These are phyloP conservation scores for Rhodotorula kratochvilovae DNA, from an alignment of 768 basidiomycete genomes.

Conservation along the genomic window DNA sequence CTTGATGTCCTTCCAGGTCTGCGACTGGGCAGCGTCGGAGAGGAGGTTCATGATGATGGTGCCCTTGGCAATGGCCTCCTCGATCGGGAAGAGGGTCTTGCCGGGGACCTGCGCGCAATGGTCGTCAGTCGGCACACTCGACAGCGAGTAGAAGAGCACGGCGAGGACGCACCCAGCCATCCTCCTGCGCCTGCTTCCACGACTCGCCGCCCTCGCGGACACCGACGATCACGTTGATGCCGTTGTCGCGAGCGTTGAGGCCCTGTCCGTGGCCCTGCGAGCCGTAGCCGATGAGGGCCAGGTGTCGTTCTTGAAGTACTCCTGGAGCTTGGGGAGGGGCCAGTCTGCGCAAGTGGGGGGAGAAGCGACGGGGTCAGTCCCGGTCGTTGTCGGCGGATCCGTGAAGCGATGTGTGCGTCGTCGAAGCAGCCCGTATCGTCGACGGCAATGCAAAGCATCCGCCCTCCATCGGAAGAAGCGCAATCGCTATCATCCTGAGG, in stretches of 20 bases:
- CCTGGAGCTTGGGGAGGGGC: conserved; percentile 95
- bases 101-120: conserved; percentile 68
- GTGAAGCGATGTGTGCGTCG: too few species aligned
- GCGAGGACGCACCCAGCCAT: conserved; percentile 77
- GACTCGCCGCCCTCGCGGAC: conserved; percentile 94
- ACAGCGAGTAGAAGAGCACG: not conserved
- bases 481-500: not conserved
- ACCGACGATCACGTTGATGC: conserved; percentile 96
- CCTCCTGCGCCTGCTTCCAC: conserved; percentile 90
- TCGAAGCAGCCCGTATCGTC: too few species aligned
- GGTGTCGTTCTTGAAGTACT: conserved; percentile 99
- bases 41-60: conserved; percentile 99
- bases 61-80: conserved; percentile 90
- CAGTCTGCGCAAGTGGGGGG: conserved; percentile 68
- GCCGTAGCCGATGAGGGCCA: conserved; percentile 97
- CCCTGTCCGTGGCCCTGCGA: conserved; percentile 94
- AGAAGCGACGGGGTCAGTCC: not conserved
- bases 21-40: conserved; percentile 97
- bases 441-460: too few species aligned
- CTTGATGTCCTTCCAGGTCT: conserved; percentile 81
- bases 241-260: conserved; percentile 97
- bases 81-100: conserved; percentile 95
- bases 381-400: not conserved
- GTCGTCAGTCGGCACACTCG: not conserved
- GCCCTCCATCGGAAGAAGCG: not conserved